Conservation (phyloP, 1,284 basidiomycete genomes). For the Ustilago bromivora region DNA sequence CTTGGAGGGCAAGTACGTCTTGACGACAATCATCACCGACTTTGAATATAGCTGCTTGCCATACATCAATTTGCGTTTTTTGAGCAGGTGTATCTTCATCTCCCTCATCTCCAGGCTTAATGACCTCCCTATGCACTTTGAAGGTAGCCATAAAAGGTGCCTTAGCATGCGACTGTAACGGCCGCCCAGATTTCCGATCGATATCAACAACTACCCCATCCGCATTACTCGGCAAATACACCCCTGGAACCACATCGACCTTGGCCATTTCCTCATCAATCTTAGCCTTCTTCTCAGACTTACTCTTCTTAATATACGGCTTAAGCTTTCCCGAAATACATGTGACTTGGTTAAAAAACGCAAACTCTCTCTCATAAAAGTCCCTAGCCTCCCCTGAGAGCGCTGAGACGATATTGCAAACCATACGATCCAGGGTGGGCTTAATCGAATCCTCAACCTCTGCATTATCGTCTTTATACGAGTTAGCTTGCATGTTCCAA, state of each 20-base stretch:
- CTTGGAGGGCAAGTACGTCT: conserved; percentile 93
- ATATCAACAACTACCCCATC: conserved; percentile 96
- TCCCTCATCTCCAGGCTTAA: conserved; percentile 69
- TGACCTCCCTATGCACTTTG: conserved; percentile 77
- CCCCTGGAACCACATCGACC: conserved; percentile 90
- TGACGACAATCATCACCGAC: conserved; percentile 99
- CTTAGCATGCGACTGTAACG: conserved; percentile 97
- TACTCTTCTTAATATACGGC: conserved; percentile 94
- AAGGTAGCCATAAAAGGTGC: conserved; percentile 99
- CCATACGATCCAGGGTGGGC: conserved; percentile 89
- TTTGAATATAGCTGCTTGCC: conserved; percentile 99
- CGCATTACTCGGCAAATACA: conserved; percentile 97
- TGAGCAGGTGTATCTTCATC: conserved; percentile 46
- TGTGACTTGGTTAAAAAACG: conserved; percentile 95
- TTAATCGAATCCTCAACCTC: conserved; percentile 91
- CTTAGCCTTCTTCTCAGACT: conserved; percentile 99
- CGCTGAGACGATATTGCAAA: conserved; percentile 81
- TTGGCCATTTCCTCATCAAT: conserved; percentile 99
- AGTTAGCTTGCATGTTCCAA: conserved; percentile 99
- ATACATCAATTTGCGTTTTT: conserved; percentile 75
- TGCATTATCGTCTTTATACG: conserved; percentile 84
- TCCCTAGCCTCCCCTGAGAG: conserved; percentile 89
- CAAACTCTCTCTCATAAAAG: conserved; percentile 96
- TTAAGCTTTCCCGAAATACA: conserved; percentile 97
- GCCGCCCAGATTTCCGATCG: conserved; percentile 94